Evolutionary conservation across 1,284 basidiomycete species (phyloP).

Genomic region (Phlebopus sp.): DNA sequence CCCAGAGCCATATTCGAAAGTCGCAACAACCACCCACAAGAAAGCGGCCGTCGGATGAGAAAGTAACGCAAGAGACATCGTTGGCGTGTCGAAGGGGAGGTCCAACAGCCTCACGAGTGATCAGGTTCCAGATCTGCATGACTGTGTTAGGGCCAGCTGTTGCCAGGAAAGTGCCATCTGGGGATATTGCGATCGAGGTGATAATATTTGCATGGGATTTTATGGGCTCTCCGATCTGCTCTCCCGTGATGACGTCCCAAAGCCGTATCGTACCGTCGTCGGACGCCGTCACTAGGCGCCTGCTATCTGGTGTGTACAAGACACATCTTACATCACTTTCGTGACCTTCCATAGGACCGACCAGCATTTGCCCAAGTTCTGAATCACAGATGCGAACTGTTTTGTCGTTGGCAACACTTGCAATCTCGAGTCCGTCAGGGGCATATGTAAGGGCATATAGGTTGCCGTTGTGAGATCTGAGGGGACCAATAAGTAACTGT

Average conservation of each 20-base stretch:
- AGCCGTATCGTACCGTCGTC: conserved; percentile 30
- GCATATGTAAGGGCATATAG: conserved; percentile 30
- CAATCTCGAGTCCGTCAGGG: conserved; percentile 32
- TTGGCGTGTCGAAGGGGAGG: conserved; percentile 28
- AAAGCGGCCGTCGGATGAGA: conserved; percentile 27
- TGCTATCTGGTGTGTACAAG: conserved; percentile 28
- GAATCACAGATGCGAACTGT: conserved; percentile 31
- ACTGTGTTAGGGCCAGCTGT: conserved; percentile 28
- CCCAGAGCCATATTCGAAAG: conserved; percentile 31
- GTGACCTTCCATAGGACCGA: conserved; percentile 29
- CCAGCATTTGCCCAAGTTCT: conserved; percentile 28
- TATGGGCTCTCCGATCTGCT: conserved; percentile 32
- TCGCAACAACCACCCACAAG: conserved; percentile 31
- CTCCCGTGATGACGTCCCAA: conserved; percentile 27
- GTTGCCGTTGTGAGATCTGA: conserved; percentile 31
- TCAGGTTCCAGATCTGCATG: conserved; percentile 31
- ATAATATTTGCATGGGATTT: conserved; percentile 28
- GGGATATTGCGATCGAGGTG: conserved; percentile 31
- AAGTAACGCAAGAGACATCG: conserved; percentile 30
- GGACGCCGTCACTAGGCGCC: conserved; percentile 25
- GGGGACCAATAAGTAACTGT: conserved; percentile 23
- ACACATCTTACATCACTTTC: conserved; percentile 30
- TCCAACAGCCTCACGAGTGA: conserved; percentile 17
- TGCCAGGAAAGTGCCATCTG: conserved; percentile 29
- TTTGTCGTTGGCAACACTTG: conserved; percentile 31